Evolutionary conservation across 2,329 filamentous ascomycete species (phyloP).

Genomic region (Fusarium subglutinans): DNA sequence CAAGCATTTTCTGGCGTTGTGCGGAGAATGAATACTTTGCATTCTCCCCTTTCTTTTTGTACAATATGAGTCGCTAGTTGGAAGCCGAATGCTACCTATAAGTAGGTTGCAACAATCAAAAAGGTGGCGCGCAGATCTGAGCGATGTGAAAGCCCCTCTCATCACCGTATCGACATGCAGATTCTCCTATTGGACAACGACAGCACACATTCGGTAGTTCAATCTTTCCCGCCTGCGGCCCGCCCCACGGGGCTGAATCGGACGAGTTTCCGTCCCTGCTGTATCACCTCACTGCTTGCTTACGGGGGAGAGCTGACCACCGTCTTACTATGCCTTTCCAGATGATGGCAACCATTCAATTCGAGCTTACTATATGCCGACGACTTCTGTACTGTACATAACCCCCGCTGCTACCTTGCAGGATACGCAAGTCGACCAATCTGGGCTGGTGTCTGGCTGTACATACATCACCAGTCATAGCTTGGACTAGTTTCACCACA

Average conservation of each 20-base stretch:
- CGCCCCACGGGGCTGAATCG: conserved; percentile 10
- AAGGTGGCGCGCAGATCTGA: conserved; percentile 31
- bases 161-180: conserved; percentile 7
- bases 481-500: conserved; percentile 28
- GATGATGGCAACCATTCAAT: background rate
- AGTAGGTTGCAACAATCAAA: conserved; percentile 24
- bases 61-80: conserved; percentile 29
- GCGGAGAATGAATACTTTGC: conserved; percentile 37
- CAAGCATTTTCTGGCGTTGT: conserved; percentile 40
- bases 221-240: conserved; percentile 21
- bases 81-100: conserved; percentile 18
- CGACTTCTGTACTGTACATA: background rate
- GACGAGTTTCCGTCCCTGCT: conserved; percentile 17
- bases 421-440: background rate
- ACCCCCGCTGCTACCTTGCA: background rate
- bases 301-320: conserved; percentile 14
- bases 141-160: conserved; percentile 19
- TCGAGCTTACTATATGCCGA: conserved; percentile 7
- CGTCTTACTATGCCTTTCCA: conserved; percentile 1
- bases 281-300: conserved; percentile 6
- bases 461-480: conserved; percentile 3
- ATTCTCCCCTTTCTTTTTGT: conserved; percentile 33
- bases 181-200: conserved; percentile 15
- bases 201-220: conserved; percentile 17
- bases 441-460: background rate